Base-by-base conservation (phyloP, 495 filamentous ascomycete species). In the Tuber indicum region DNA sequence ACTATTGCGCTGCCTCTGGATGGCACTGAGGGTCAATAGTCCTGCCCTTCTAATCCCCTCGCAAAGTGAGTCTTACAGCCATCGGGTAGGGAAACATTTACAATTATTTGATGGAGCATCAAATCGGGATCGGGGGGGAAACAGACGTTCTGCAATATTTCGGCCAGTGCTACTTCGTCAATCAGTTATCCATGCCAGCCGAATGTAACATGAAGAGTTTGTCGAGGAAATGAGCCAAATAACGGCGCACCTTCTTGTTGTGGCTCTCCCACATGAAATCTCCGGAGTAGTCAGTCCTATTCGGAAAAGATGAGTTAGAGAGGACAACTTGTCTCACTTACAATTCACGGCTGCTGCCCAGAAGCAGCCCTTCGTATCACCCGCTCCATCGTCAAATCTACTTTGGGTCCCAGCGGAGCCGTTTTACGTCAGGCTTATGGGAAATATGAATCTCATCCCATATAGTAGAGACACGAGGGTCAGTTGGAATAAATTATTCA, bases 331-430 rank as follows among this genome's bases (percentile, higher is more conserved):
- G 85, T 85, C 74, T 85, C 82, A 76, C 77, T 81, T 71, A 83
- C 81, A 94, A 79, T 92, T 94, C 93, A 97, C 97, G 52, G 89
- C 88, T n/a, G 93, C 92, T 14, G 92, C 88, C 93, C 94, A 97
- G 84, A 94, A 95, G 69, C 94, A 87, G 72, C 94, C 94, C 74
- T 91, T 86, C 66, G 90, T 91, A 83, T 97, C 94, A 74, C 92
- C 90, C 10, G 89, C 91, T 58, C 94, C 94, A 82, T 97, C 94
- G 82, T 97, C 97, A 85, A 87, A 87, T 72, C 91, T 86, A 79
- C 91, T 79, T 70, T 43, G 46, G 75, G 49, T 75, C 76, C 36
- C 77, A 80, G 75, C 70, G 77, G 72, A 36, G 76, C 78, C 78
- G 78, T 77, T 77, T 77, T 81, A 80, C 62, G 77, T 80, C 74